Base-by-base conservation (phyloP, 2,329 filamentous ascomycete species). In the Diaporthe capsici region DNA sequence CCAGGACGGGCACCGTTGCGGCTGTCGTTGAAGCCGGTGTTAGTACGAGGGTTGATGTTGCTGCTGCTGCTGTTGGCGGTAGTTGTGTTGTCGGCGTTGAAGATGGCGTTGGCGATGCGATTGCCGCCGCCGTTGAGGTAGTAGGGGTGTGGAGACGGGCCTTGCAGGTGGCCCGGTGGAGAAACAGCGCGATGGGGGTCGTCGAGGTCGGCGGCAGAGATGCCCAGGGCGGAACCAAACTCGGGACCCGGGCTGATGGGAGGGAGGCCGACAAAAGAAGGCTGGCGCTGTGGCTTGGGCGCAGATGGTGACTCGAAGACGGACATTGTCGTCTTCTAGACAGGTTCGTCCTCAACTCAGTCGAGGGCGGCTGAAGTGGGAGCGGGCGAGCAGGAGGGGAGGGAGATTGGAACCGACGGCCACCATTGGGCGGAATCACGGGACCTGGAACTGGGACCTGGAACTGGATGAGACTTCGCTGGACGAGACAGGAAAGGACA, bases 181-280 rank as follows among this genome's bases (percentile, higher is more conserved):
- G 73, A 74, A 61, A 71, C 65, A 53, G 74, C 58, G 39, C 68
- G 76, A 37, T 20, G 68, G 17, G 9, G 73, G 47, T 31, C 49
- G 68, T 85, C 83, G 39, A 83, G 82, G 25, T 82, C 80, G 49
- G 81, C 81, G 73, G 88, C 78, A 25, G 80, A 81, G 44, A 87
- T 79, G 57, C 88, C 88, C 81, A 92, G 90, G 4, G 89, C 90
- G 22, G 91, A 92, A 55, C 73, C 65, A 44, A 77, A 75, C 34
- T 73, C 71, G 25, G 76, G 76, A 9, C 76, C 76, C 17, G 76
- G 76, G 20, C 86, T 87, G 75, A 92, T 91, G 1, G 89, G 90
- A 4, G 91, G 91, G 51, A 93, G 81, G 1, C 89, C 89, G 31
- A 88, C 83, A 77, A 92, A 92, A 1, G 89, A 90, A 1, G 87